Base-by-base conservation (phyloP, 495 filamentous ascomycete species). In the Echria macrotheca region DNA sequence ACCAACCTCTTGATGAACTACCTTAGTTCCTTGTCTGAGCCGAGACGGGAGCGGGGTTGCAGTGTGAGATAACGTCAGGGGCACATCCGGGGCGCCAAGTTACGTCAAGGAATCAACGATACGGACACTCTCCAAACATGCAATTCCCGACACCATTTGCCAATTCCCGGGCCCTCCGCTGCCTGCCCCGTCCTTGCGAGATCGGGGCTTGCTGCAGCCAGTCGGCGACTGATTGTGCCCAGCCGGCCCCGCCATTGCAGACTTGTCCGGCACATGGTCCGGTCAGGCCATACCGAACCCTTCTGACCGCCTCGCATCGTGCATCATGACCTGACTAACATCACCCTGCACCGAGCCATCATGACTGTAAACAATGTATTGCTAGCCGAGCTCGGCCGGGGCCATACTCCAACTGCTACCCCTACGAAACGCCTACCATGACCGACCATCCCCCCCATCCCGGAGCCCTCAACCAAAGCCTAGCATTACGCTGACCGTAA, bases 41-140 rank as follows among this genome's bases (percentile, higher is more conserved):
- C n/a, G n/a, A 21, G n/a, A 25, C 26, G 42, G 3, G 42, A 18
- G 42, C 42, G 42, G 42, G 42, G 42, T 31, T 31, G 41, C 2
- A 4, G 12, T 19, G 8, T 25, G 19, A 15, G 14, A 32, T 44
- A 31, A 44, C 42, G 42, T 44, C 42, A 44, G 26, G 42, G 42
- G 3, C 28, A 31, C 6, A 12, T 5, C 19, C 19, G 15, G 7
- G 5, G 15, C n/a, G 2, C 1, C 38, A 7, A 41, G 38, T 41
- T 24, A 41, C 38, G 38, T 41, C 38, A 41, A n/a, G 22, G 11
- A 41, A 41, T 41, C 15, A 5, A 12, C 14, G 6, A 21, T 10
- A 41, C 19, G 19, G 38, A n/a, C n/a, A n/a, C n/a, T n/a, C n/a
- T 41, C 38, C 1, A 41, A 25, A n/a, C 6, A 5, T 3, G 4